Evolutionary conservation across 306 rosid genomes (phyloP).

Genomic region (Mimosa pudica): DNA sequence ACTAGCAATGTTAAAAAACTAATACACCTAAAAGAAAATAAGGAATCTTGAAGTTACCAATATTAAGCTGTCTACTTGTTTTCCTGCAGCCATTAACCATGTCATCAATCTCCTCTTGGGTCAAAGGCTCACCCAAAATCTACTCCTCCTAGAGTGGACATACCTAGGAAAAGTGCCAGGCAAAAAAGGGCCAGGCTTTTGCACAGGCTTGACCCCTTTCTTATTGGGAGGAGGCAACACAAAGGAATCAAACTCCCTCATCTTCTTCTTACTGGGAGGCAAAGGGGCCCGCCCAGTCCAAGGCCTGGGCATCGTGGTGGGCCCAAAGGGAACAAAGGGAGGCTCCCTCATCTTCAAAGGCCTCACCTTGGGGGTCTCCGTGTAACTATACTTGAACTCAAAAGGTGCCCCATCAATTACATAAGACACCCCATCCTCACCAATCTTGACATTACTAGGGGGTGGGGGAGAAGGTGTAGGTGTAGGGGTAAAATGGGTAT

Average conservation of each 20-base stretch:
- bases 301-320: conserved; percentile 63
- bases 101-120: conserved; percentile 50
- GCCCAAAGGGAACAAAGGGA: conserved; percentile 64
- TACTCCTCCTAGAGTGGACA: conserved; percentile 62
- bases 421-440: conserved; percentile 64
- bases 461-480: conserved; percentile 28
- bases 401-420: conserved; percentile 68
- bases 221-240: conserved; percentile 65
- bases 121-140: conserved; percentile 68
- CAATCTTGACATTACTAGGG: conserved; percentile 51
- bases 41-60: conserved; percentile 42
- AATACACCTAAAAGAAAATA: conserved; percentile 8
- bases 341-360: conserved; percentile 79
- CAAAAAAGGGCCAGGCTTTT: conserved; percentile 66
- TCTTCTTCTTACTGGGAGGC: conserved; percentile 65
- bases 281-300: conserved; percentile 78
- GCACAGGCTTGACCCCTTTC: conserved; percentile 75
- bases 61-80: conserved; percentile 61
- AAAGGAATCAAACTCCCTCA: conserved; percentile 68
- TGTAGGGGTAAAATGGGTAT: conserved; percentile 34
- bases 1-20: conserved; percentile 10
- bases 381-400: conserved; percentile 94
- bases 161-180: conserved; percentile 62
- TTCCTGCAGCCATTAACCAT: conserved; percentile 49
- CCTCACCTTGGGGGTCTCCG: conserved; percentile 79